phyloP scores from a whole-genome alignment of 108 stramenopile genomes.

The Nitzschia putrida region DNA sequence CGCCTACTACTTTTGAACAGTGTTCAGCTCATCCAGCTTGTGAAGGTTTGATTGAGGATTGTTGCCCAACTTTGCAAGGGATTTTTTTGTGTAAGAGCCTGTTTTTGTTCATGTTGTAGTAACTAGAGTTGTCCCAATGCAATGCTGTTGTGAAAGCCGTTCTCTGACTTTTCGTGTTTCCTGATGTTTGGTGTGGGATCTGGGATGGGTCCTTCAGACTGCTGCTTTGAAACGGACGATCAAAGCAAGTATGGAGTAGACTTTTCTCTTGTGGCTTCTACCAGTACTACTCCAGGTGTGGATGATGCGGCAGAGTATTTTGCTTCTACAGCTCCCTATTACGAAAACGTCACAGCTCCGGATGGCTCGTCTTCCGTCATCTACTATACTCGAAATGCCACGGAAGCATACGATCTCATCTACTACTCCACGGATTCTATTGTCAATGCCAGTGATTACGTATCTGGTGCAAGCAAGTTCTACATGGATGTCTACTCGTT shows the following conservation, averaged over 20 bases:
- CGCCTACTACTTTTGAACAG: not conserved
- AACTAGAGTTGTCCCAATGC: not conserved
- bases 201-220: slow-evolving; percentile 12
- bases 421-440: slow-evolving; percentile 13
- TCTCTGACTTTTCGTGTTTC: not conserved
- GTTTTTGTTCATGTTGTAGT: not conserved
- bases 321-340: slow-evolving; percentile 2
- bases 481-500: slow-evolving; percentile 17
- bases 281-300: no score
- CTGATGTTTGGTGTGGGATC: not conserved
- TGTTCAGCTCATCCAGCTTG: slow-evolving; percentile 13
- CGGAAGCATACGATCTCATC: slow-evolving; percentile 15
- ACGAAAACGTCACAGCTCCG: not conserved
- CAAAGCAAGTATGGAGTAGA: slow-evolving; percentile 1
- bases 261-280: not conserved
- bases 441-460: slow-evolving; percentile 11
- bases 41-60: slow-evolving; percentile 7
- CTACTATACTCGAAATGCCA: not conserved
- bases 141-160: not conserved
- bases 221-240: slow-evolving; percentile 18
- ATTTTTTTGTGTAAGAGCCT: slow-evolving; percentile 11
- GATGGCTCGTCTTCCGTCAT: slow-evolving; percentile 8
- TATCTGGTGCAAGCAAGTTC: slow-evolving; percentile 3
- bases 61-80: slow-evolving; percentile 9
- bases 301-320: slow-evolving; percentile 1